Percentiles rank a stretch among this genome's conserved stretches.
These are phyloP conservation scores for Trametes elegans DNA, from an alignment of 768 basidiomycete species.

Conservation along the genomic window DNA sequence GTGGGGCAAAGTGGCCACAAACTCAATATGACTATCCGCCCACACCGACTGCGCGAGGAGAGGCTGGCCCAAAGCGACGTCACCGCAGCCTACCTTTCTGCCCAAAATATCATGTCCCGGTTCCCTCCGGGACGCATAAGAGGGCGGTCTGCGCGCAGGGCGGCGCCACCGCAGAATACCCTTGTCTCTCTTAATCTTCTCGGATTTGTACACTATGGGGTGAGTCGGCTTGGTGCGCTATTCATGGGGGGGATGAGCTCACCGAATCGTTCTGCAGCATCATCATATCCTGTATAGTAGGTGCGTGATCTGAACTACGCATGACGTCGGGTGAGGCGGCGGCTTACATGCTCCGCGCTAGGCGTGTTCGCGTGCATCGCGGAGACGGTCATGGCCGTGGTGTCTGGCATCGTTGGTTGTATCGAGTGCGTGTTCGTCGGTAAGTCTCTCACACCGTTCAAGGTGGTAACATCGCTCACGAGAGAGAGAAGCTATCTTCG, in stretches of 20 bases:
- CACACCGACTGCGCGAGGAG: too few species aligned
- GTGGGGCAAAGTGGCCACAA: too few species aligned
- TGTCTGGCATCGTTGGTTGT: constrained; percentile 9
- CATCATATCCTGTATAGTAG: constrained; percentile 21
- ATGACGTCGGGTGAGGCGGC: not conserved
- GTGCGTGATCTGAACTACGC: not conserved
- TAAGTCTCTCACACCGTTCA: too few species aligned
- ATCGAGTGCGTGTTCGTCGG: constrained; percentile 13
- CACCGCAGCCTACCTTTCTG: too few species aligned
- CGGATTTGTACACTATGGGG: not conserved
- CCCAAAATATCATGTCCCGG: too few species aligned
- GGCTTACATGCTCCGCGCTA: not conserved
- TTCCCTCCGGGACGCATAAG: too few species aligned
- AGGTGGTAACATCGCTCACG: too few species aligned
- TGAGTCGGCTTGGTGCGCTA: not conserved
- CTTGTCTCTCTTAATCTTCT: too few species aligned
- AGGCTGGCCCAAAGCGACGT: too few species aligned
- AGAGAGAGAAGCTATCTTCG: constrained; percentile 6
- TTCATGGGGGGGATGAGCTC: not conserved
- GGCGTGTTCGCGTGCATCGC: constrained; percentile 21
- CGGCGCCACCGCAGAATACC: too few species aligned
- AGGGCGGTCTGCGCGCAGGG: too few species aligned
- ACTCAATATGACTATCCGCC: too few species aligned
- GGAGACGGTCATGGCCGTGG: constrained; percentile 14
- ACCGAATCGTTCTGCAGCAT: constrained; percentile 9